Percentiles rank a stretch among this genome's conserved stretches.
Evolutionary conservation across 306 rosid genomes (phyloP).

Genomic region (Cicer cuneatum): DNA sequence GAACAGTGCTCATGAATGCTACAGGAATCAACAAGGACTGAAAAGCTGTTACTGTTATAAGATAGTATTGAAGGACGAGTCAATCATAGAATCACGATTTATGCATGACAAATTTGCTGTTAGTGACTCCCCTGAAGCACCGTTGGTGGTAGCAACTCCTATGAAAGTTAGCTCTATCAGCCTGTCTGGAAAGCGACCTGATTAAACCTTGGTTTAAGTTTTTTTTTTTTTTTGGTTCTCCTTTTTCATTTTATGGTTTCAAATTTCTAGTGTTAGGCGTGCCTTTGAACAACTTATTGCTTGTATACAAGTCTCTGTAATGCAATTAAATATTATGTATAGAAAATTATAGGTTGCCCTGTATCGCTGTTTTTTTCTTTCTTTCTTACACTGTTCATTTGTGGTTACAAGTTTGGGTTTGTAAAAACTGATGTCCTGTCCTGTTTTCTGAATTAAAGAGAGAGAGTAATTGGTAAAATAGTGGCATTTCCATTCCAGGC

Average conservation of each 20-base stretch:
- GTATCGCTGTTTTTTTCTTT: slow-evolving; percentile 33
- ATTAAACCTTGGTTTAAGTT: slow-evolving; percentile 29
- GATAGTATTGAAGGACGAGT: slow-evolving; percentile 86
- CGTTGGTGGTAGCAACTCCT: slow-evolving; percentile 92
- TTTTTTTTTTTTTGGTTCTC: not conserved
- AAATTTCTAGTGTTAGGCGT: slow-evolving; percentile 18
- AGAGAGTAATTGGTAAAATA: not conserved
- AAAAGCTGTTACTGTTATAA: slow-evolving; percentile 95
- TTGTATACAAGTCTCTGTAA: slow-evolving; percentile 30
- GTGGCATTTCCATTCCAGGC: not conserved
- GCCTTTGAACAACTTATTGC: slow-evolving; percentile 13
- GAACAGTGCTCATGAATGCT: slow-evolving; percentile 83
- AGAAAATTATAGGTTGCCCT: slow-evolving; percentile 34
- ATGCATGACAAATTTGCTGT: slow-evolving; percentile 88
- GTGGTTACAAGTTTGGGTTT: slow-evolving; percentile 40
- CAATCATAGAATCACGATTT: slow-evolving; percentile 85
- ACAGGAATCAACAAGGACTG: slow-evolving; percentile 90
- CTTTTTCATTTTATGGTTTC: not conserved
- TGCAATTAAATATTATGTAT: slow-evolving; percentile 42
- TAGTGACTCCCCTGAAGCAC: slow-evolving; percentile 89
- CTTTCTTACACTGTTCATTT: slow-evolving; percentile 26
- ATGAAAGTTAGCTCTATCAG: slow-evolving; percentile 96
- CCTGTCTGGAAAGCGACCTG: slow-evolving; percentile 68
- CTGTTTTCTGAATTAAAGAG: not conserved
- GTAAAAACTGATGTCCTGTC: slow-evolving; percentile 10